phyloP scores from a whole-genome alignment of 192 early-diverging fungal species.

The Coemansia sp. region DNA sequence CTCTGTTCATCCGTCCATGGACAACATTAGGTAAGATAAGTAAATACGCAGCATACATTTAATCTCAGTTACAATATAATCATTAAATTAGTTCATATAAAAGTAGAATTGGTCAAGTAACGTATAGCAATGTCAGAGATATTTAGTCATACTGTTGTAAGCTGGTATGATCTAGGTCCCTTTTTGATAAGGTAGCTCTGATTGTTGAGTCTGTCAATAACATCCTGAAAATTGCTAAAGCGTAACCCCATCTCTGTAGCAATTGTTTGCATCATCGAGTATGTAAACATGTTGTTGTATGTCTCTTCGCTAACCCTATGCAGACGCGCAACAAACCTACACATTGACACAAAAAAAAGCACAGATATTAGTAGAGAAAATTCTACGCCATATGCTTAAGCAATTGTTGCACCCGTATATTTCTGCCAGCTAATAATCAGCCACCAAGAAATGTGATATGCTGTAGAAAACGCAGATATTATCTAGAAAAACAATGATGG shows the following conservation, averaged over 20 bases:
- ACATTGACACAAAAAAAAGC: not conserved
- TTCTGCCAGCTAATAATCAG: not conserved
- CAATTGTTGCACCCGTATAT: not conserved
- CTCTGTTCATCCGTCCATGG: too few species aligned
- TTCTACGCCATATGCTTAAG: not conserved
- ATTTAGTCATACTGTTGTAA: constrained; percentile 45
- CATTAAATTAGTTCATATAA: too few species aligned
- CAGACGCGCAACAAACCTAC: constrained; percentile 60
- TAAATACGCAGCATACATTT: too few species aligned
- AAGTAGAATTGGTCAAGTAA: too few species aligned
- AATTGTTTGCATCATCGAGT: constrained; percentile 62
- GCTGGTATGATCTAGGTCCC: constrained; percentile 63
- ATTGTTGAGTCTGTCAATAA: constrained; percentile 72
- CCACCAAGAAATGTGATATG: not conserved
- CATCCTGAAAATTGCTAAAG: constrained; percentile 61
- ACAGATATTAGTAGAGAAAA: not conserved
- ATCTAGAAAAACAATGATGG: not conserved
- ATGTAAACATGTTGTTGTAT: constrained; percentile 66
- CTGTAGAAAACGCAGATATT: not conserved
- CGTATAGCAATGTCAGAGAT: too few species aligned
- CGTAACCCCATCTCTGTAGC: constrained; percentile 58
- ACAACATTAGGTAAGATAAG: too few species aligned
- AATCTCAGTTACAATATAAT: too few species aligned
- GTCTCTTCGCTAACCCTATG: constrained; percentile 59
- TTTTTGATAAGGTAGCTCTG: constrained; percentile 74